Base-by-base conservation (phyloP, 305 asterid genomes). In the Solanum aculeatissimum region DNA sequence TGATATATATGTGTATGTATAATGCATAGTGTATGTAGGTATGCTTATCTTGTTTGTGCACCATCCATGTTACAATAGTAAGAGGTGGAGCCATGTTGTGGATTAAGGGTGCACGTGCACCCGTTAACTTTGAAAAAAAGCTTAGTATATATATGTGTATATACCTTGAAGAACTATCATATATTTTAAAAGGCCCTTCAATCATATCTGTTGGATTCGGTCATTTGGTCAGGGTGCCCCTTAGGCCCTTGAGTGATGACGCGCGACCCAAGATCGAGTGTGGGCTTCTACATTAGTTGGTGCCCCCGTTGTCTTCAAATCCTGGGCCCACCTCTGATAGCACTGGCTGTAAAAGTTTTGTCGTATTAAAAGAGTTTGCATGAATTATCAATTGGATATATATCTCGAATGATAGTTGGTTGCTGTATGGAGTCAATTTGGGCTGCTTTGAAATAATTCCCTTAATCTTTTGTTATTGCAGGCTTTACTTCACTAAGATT, bases 401-500 rank as follows among this genome's bases (percentile, higher is more conserved):
- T 40, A 72, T 43, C 11, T 27, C 23, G 21, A 27, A 49, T 49
- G 45, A 77, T 53, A 27, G 45, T 51, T 40, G 5, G 53, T n/a
- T 70, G 42, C 78, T 3, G 5, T 77, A 21, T 29, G 68, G 18
- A 18, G 66, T 78, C 51, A 32, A 19, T 53, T 53, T 78, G 49
- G 42, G 47, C 32, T 78, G 12, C 83, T 78, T 32, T 53, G 83
- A 78, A 53, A 78, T 78, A 49, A 29, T 78, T 53, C 21, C 27
- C 51, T 53, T 3, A 49, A 78, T 78, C 82, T 77, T 77, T 53
- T 53, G 83, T 53, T 78, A 78, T 47, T 91, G 87, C 91, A 97
- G 99, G 93, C 98, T 97, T 81, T 97, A 97, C 92, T 97, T 91
- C 84, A 95, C 99, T 84, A 91, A 89, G 91, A 93, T 97, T 74